Base-by-base conservation (phyloP, 306 rosid genomes). In the Sphenostylis stenocarpa region DNA sequence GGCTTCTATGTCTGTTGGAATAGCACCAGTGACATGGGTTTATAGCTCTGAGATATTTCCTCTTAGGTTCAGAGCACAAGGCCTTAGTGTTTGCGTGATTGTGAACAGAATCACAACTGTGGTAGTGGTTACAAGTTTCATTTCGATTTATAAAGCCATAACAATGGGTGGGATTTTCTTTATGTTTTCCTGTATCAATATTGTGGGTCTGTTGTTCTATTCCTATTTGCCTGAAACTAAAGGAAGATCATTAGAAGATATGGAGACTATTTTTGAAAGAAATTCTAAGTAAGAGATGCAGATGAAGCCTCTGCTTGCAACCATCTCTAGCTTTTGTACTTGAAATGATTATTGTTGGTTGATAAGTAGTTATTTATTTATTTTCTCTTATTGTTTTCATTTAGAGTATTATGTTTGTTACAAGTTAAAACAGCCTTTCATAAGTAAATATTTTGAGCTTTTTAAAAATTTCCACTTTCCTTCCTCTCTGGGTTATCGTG, bases 181-280 rank as follows among this genome's bases (percentile, higher is more conserved):
- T 43, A 2, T 88, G 86, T 90, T 81, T 67, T 63, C 81, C 4
- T 88, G 86, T 12, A 57, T 87, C 6, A 77, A 81, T 17, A 41
- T 29, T 14, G 24, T 83, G 63, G 90, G 91, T 48, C 81, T 81
- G 74, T 0, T 34, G 3, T 92, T 87, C 76, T 87, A 52, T 91
- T 85, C 70, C 83, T 34, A 13, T 26, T 57, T 87, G 85, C 98
- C 93, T 34, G 98, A 94, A 86, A 94, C 96, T n/a, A 91, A 87
- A 72, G 97, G 97, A 61, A 82, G 72, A 23, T 44, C 94, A 2
- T 83, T 94, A 80, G 98, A 94, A 70, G 96, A 90, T 57, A 83
- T 94, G 84, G 98, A 91, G 60, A 12, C 3, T 55, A 52, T 84
- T 53, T 84, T 84, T 73, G 72, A 58, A 11, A 31, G 75, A 44